Conservation (phyloP, 202 grass and related monocot genomes). For the Setaria viridis region DNA sequence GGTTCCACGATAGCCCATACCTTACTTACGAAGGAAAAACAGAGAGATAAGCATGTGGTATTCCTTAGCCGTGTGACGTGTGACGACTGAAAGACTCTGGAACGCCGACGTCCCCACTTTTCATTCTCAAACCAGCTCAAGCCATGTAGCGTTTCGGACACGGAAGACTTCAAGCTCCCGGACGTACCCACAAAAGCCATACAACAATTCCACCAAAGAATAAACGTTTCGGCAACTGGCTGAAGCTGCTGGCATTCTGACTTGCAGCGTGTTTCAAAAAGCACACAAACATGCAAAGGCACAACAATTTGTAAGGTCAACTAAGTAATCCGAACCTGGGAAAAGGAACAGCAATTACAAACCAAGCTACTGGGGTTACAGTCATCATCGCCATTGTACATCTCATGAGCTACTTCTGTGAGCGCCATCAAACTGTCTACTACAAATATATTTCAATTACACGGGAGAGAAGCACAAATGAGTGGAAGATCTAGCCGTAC, state of each 20-base stretch:
- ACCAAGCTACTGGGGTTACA: conserved; percentile 50
- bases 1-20: background rate
- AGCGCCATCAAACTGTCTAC: conserved; percentile 57
- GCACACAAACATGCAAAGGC: background rate
- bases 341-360: conserved; percentile 57
- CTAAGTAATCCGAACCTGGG: conserved; percentile 34
- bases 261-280: background rate
- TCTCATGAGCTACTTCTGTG: conserved; percentile 54
- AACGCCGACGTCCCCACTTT: too few relatives aligned
- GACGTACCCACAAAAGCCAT: background rate
- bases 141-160: too few relatives aligned
- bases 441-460: conserved; percentile 66
- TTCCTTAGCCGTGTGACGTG: too few relatives aligned
- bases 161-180: background rate
- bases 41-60: too few relatives aligned
- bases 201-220: background rate
- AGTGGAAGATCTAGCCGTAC: conserved; percentile 50
- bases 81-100: too few relatives aligned
- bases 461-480: conserved; percentile 31
- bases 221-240: background rate
- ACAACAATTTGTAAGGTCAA: conserved; percentile 29
- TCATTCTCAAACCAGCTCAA: background rate
- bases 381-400: conserved; percentile 42
- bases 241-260: background rate
- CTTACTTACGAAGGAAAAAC: conserved; percentile 21